These are phyloP conservation scores for Candida maltosa DNA, from an alignment of 805 yeast species.

Conservation along the genomic window DNA sequence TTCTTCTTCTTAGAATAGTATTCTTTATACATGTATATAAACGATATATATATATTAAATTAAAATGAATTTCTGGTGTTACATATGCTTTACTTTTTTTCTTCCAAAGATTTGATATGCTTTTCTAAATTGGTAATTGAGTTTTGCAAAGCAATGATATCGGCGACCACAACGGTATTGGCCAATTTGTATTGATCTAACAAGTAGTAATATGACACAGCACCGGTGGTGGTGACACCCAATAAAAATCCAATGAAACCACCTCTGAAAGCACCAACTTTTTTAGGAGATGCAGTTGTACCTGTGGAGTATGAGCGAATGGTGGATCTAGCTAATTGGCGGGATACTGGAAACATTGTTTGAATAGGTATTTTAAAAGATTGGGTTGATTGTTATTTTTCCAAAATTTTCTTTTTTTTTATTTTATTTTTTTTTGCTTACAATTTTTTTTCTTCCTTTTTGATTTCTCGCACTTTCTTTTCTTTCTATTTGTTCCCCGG, in stretches of 20 bases:
- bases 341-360: constrained; percentile 7
- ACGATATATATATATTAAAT: neutral
- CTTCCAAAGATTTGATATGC: constrained; percentile 62
- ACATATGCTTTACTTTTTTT: constrained; percentile 5
- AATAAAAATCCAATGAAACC: constrained; percentile 72
- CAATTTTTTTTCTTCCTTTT: too few species aligned
- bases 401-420: constrained; percentile 1
- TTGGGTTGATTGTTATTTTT: constrained; percentile 1
- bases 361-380: neutral
- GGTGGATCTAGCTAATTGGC: constrained; percentile 15
- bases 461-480: too few species aligned
- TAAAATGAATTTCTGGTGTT: neutral
- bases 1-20: neutral
- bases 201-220: constrained; percentile 72
- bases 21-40: constrained; percentile 4
- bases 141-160: constrained; percentile 66
- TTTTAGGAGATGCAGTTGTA: constrained; percentile 24
- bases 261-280: constrained; percentile 41
- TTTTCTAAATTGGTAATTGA: constrained; percentile 66
- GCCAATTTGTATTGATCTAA: constrained; percentile 75
- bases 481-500: too few species aligned
- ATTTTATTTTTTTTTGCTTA: constrained; percentile 4
- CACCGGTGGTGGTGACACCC: constrained; percentile 74
- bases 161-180: constrained; percentile 70
- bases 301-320: constrained; percentile 21